phyloP scores from a whole-genome alignment of 352 stramenopile species.

The Blastocystis sp. region DNA sequence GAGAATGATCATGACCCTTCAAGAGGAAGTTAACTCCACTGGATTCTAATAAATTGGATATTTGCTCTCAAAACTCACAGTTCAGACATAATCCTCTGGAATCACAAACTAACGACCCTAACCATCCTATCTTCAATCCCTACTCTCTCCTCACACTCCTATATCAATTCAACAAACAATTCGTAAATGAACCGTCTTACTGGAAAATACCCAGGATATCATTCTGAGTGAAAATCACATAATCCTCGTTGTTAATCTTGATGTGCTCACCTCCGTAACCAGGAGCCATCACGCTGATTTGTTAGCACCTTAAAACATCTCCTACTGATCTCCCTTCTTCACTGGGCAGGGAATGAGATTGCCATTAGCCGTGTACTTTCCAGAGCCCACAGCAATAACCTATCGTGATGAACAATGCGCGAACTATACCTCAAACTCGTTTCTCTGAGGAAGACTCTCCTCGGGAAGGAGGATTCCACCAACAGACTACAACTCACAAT shows the following conservation, averaged over 20 bases:
- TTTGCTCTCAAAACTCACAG: too few relatives aligned
- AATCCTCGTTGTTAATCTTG: conserved; percentile 58
- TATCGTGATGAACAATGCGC: not conserved
- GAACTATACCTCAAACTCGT: conserved; percentile 50
- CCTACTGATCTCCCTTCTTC: conserved; percentile 57
- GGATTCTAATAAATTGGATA: too few relatives aligned
- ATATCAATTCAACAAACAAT: not conserved
- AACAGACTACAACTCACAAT: conserved; percentile 54
- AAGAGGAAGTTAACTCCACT: too few relatives aligned
- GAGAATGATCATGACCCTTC: too few relatives aligned
- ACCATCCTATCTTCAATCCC: too few relatives aligned
- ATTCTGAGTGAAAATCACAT: conserved; percentile 58
- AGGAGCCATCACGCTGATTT: conserved; percentile 54
- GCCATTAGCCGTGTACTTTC: conserved; percentile 44
- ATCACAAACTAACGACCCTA: too few relatives aligned
- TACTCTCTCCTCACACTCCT: too few relatives aligned
- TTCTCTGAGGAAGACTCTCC: conserved; percentile 35
- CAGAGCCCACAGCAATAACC: conserved; percentile 58
- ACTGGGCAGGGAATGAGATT: conserved; percentile 53
- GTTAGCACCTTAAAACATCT: not conserved
- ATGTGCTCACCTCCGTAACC: conserved; percentile 57
- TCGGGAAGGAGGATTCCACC: conserved; percentile 59
- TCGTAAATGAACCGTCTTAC: conserved; percentile 1
- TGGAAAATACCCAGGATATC: conserved; percentile 58
- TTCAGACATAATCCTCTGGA: too few relatives aligned